Base-by-base conservation (phyloP, 495 filamentous ascomycete species). In the Penicillium simplicissimum region DNA sequence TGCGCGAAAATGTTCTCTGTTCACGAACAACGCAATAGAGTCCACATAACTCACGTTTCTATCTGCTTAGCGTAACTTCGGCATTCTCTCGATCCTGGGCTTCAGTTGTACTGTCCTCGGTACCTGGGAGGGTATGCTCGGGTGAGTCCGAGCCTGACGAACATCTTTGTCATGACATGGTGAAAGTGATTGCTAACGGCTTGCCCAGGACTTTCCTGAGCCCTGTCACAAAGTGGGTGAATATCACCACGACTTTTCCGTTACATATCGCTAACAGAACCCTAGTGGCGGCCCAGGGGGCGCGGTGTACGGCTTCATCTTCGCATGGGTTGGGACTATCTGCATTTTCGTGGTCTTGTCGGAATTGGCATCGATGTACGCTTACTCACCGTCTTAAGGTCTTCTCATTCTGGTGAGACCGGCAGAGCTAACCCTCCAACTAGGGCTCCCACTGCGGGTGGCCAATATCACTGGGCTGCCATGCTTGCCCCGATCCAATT, bases 271-370 rank as follows among this genome's bases (percentile, higher is more conserved):
- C 42, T 60, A 36, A 61, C 52, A 56, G 17, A 42, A 47, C 42
- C 49, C 33, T 11, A 76, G 70, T 67, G 82, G 78, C 7, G 83
- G 83, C 15, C 74, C 82, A 0, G 80, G 73, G 0, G 81, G 79
- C 15, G 74, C 82, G 0, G 65, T 85, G 4, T 84, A 81, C 70
- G 75, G 74, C 25, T 85, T 77, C 56, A 60, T 85, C 2, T 76
- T 81, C 58, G 74, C 68, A 23, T 84, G 81, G 80, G 55, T 76
- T n/a, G 81, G 81, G 8, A 78, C 74, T 14, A 63, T 72, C 4
- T 75, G 71, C 8, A 73, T 74, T 5, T 80, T 76, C 47, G 59
- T 68, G 63, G 63, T 73, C 55, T 42, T 79, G 67, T 53, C 68
- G 9, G 82, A 84, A 52, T 76, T 85, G 76, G 79, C 76, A 17